These are phyloP conservation scores for Lentinula sp. DNA, from an alignment of 768 basidiomycete genomes.

Conservation along the genomic window DNA sequence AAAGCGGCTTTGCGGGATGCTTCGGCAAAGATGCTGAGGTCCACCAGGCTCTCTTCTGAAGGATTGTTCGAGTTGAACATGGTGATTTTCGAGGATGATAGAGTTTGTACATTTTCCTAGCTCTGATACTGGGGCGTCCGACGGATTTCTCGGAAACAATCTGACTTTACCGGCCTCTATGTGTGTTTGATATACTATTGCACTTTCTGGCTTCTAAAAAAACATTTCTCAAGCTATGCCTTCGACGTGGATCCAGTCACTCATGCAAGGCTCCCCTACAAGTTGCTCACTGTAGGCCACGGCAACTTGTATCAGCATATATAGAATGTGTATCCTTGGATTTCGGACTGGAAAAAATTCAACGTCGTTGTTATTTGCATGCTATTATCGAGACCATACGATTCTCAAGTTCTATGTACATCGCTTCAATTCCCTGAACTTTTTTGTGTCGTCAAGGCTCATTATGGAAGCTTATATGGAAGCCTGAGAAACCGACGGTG, in stretches of 20 bases:
- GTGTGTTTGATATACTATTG: slow-evolving; percentile 8
- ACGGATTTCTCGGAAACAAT: slow-evolving; percentile 14
- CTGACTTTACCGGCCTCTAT: slow-evolving; percentile 19
- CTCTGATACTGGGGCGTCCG: slow-evolving; percentile 16
- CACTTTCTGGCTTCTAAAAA: not conserved
- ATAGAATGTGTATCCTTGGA: too few relatives aligned
- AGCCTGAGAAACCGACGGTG: too few relatives aligned
- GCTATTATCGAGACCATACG: too few relatives aligned
- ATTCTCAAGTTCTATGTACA: too few relatives aligned
- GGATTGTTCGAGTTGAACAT: slow-evolving; percentile 48
- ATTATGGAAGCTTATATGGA: too few relatives aligned
- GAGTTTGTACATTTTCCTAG: slow-evolving; percentile 26
- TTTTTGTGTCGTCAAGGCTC: too few relatives aligned
- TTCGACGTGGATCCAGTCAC: slow-evolving; percentile 42
- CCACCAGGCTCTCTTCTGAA: slow-evolving; percentile 57
- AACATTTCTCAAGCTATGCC: slow-evolving; percentile 31
- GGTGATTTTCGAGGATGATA: slow-evolving; percentile 84
- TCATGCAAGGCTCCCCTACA: slow-evolving; percentile 12
- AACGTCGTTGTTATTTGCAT: too few relatives aligned
- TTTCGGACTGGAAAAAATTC: too few relatives aligned
- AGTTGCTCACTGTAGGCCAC: too few relatives aligned
- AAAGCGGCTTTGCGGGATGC: slow-evolving; percentile 89
- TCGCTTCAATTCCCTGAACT: too few relatives aligned
- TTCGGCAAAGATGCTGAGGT: slow-evolving; percentile 88
- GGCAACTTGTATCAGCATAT: too few relatives aligned